Conservation (phyloP, 352 stramenopile species). For the Phytophthora pinifolia region DNA sequence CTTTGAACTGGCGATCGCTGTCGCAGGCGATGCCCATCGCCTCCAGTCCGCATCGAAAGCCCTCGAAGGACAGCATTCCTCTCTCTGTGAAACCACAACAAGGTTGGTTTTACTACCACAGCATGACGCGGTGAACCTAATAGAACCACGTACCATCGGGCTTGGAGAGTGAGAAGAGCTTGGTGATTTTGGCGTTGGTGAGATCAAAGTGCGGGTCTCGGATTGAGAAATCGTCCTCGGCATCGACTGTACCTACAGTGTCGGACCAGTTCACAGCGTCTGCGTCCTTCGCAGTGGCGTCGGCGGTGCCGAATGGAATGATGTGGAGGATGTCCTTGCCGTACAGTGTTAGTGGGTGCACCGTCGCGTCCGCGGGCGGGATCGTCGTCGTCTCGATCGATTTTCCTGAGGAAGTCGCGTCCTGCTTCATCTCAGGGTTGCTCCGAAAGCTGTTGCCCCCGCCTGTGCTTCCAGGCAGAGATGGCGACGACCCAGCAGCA, state of each 20-base stretch:
- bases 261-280: constrained; percentile 28
- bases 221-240: constrained; percentile 27
- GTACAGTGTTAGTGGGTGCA: constrained; percentile 44
- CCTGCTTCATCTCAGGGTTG: constrained; percentile 16
- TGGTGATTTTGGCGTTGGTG: constrained; percentile 29
- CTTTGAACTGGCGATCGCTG: constrained; percentile 58
- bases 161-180: constrained; percentile 60
- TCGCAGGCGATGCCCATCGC: constrained; percentile 74
- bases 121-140: neutral
- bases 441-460: constrained; percentile 25
- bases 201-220: constrained; percentile 32
- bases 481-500: neutral
- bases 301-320: constrained; percentile 42
- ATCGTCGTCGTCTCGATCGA: constrained; percentile 11
- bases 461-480: constrained; percentile 6
- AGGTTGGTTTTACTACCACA: neutral
- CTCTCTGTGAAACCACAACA: constrained; percentile 24
- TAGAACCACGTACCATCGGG: constrained; percentile 41
- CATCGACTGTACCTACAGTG: constrained; percentile 17
- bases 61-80: constrained; percentile 65
- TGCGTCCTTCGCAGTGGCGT: constrained; percentile 55
- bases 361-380: constrained; percentile 13
- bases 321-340: constrained; percentile 61
- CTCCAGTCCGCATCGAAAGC: constrained; percentile 60
- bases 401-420: constrained; percentile 9